Evolutionary conservation across 2,329 filamentous ascomycete species (phyloP).

Genomic region (Epichloe festucae): DNA sequence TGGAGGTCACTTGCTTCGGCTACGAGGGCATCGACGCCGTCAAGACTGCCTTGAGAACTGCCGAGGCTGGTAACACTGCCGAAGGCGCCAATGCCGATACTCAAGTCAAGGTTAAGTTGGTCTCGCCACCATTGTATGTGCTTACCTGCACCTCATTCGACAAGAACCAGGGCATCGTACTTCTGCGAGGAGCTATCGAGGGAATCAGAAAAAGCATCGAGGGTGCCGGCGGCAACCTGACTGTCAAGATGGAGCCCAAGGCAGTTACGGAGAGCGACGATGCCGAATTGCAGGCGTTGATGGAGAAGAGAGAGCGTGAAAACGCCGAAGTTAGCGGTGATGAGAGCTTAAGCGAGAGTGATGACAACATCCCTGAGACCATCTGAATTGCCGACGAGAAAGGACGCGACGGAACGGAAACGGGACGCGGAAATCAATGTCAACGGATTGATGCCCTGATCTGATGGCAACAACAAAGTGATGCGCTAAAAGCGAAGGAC

Average conservation of each 20-base stretch:
- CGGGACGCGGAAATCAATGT: background rate
- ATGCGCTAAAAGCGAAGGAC: background rate
- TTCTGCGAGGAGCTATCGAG: conserved; percentile 78
- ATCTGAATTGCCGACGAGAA: conserved; percentile 15
- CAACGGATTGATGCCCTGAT: background rate
- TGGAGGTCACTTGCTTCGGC: conserved; percentile 88
- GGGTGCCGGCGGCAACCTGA: conserved; percentile 62
- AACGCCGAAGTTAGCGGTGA: conserved; percentile 97
- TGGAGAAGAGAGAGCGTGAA: conserved; percentile 98
- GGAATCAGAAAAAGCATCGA: conserved; percentile 76
- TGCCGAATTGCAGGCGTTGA: conserved; percentile 88
- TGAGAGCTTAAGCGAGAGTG: conserved; percentile 89
- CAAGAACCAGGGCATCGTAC: conserved; percentile 73
- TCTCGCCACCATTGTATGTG: conserved; percentile 95
- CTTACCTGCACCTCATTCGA: conserved; percentile 91
- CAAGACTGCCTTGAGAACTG: conserved; percentile 80
- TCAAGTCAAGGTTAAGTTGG: conserved; percentile 95
- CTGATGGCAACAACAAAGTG: background rate
- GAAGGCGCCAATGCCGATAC: conserved; percentile 42
- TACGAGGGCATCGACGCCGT: conserved; percentile 98
- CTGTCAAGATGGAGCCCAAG: conserved; percentile 98
- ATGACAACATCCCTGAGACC: conserved; percentile 54
- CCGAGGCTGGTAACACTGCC: conserved; percentile 82
- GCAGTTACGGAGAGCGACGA: conserved; percentile 98
- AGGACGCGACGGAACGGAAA: background rate